These are phyloP conservation scores for Oryza australiensis DNA, from an alignment of 176 grass and related monocot genomes.

Conservation along the genomic window DNA sequence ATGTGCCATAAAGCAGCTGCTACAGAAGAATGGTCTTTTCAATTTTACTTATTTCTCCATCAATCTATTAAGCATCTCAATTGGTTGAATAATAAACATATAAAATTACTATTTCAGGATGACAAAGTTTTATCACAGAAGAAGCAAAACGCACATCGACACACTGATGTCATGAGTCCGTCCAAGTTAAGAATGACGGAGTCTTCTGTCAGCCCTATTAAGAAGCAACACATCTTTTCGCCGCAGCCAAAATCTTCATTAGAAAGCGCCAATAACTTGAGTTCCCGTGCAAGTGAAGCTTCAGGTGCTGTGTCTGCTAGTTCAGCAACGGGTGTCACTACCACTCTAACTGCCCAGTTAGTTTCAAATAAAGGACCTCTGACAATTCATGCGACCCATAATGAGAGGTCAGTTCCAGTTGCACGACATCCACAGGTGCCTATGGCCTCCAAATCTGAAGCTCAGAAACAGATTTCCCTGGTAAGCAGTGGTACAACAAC, in stretches of 20 bases:
- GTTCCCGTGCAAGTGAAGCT: slow-evolving; percentile 22
- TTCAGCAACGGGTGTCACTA: slow-evolving; percentile 9
- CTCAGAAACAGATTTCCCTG: slow-evolving; percentile 38
- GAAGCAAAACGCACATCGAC: slow-evolving; percentile 54
- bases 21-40: slow-evolving; percentile 21
- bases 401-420: slow-evolving; percentile 42
- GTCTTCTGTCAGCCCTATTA: slow-evolving; percentile 55
- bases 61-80: neutral
- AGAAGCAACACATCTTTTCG: slow-evolving; percentile 45
- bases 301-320: slow-evolving; percentile 39
- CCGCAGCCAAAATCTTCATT: slow-evolving; percentile 58
- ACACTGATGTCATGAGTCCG: slow-evolving; percentile 49
- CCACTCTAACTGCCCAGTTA: slow-evolving; percentile 15
- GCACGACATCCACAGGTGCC: slow-evolving; percentile 33
- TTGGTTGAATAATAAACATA: slow-evolving; percentile 35
- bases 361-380: slow-evolving; percentile 49
- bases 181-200: slow-evolving; percentile 51
- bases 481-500: slow-evolving; percentile 37
- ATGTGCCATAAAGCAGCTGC: neutral
- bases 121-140: slow-evolving; percentile 56
- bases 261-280: slow-evolving; percentile 40
- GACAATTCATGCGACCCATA: slow-evolving; percentile 20
- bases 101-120: slow-evolving; percentile 60
- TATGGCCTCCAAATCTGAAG: slow-evolving; percentile 45
- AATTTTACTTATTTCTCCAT: neutral